Conservation (phyloP, 2,329 filamentous ascomycete species). For the Calonectria ilicicola region DNA sequence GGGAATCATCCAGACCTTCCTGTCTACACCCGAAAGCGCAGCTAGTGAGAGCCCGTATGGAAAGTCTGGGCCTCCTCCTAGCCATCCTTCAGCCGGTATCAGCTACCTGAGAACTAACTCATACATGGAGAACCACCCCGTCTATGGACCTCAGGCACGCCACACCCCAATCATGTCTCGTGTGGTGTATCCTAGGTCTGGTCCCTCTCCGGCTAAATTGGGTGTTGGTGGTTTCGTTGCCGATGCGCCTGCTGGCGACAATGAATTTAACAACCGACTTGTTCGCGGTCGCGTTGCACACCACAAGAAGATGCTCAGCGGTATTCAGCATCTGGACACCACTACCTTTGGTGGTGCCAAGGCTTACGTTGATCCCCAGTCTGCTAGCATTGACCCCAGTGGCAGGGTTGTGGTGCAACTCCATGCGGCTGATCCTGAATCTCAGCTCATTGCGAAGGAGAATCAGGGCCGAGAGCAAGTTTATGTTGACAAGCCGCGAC, state of each 20-base stretch:
- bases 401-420: slow-evolving; percentile 62
- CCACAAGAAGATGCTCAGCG: slow-evolving; percentile 45
- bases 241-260: slow-evolving; percentile 55
- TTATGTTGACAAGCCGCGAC: slow-evolving; percentile 44
- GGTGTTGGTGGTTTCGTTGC: slow-evolving; percentile 68
- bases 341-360: slow-evolving; percentile 65
- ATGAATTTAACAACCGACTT: slow-evolving; percentile 53
- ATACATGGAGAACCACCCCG: slow-evolving; percentile 69
- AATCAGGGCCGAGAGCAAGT: slow-evolving; percentile 50
- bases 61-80: slow-evolving; percentile 66
- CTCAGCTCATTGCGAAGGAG: slow-evolving; percentile 61
- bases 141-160: slow-evolving; percentile 69
- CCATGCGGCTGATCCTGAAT: slow-evolving; percentile 52
- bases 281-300: slow-evolving; percentile 26
- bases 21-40: slow-evolving; percentile 38
- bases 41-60: slow-evolving; percentile 59
- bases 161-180: slow-evolving; percentile 63
- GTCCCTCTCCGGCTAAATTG: slow-evolving; percentile 54
- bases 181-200: slow-evolving; percentile 59
- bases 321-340: slow-evolving; percentile 59
- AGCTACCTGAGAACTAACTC: slow-evolving; percentile 70
- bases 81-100: slow-evolving; percentile 72
- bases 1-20: slow-evolving; percentile 42
- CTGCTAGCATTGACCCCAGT: slow-evolving; percentile 60
- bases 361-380: slow-evolving; percentile 60